Conservation (phyloP, 2,329 filamentous ascomycete species). For the Aspergillus neotritici region DNA sequence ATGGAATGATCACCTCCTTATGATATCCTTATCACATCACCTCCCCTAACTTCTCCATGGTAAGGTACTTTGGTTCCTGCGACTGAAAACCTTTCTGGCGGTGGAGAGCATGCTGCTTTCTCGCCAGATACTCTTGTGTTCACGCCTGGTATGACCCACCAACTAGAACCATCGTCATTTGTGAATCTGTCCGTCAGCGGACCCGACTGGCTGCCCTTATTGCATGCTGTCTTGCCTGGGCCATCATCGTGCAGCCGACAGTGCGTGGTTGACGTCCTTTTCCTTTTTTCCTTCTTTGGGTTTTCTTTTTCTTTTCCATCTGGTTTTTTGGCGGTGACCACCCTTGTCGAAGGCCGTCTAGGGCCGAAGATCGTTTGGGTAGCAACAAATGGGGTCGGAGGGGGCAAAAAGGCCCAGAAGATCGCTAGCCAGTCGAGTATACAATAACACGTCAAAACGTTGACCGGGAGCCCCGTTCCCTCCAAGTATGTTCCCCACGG, state of each 20-base stretch:
- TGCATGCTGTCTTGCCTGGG: constrained; percentile 13
- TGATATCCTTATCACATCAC: background rate
- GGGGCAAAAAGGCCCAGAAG: too few species aligned
- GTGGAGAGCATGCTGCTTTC: constrained; percentile 13
- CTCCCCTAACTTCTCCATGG: constrained; percentile 3
- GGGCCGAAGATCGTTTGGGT: too few species aligned
- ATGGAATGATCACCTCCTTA: too few species aligned
- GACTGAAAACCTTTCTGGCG: constrained; percentile 14
- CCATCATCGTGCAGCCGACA: constrained; percentile 6
- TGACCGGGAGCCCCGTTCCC: too few species aligned
- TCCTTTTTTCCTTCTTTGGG: constrained; percentile 5
- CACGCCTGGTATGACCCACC: constrained; percentile 23
- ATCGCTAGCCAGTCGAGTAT: too few species aligned
- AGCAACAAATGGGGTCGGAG: too few species aligned
- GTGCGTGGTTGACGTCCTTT: constrained; percentile 4
- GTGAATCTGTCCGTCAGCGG: constrained; percentile 7
- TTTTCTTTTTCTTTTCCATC: constrained; percentile 1
- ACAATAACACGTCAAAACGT: too few species aligned
- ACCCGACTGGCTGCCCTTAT: constrained; percentile 14
- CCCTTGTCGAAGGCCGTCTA: too few species aligned
- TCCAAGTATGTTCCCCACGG: too few species aligned
- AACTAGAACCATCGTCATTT: constrained; percentile 12
- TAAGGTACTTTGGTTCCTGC: constrained; percentile 3
- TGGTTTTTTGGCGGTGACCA: background rate
- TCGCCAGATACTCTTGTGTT: constrained; percentile 4